Percentiles rank a stretch among this genome's conserved stretches.
These are phyloP conservation scores for Cryphonectria japonica DNA, from an alignment of 2,329 filamentous ascomycete genomes.

Conservation along the genomic window DNA sequence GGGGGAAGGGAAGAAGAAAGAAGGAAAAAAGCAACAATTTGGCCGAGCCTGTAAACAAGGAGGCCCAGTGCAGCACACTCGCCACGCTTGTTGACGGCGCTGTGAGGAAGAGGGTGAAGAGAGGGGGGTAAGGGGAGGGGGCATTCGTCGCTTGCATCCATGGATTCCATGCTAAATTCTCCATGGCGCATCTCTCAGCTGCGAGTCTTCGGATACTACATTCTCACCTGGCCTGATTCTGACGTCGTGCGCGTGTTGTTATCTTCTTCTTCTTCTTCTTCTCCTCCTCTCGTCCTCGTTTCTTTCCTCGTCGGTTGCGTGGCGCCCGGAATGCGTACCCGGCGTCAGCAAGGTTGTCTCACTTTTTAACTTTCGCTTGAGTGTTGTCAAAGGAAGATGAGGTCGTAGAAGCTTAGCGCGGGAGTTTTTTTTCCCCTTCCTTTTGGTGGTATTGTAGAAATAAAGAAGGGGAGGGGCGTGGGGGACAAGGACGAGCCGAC, in stretches of 20 bases:
- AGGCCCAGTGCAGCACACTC: too few relatives aligned
- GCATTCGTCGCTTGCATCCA: background rate
- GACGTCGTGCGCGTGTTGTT: background rate
- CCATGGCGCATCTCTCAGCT: background rate
- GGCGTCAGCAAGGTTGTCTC: background rate
- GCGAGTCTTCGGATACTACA: background rate
- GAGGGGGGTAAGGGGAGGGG: too few relatives aligned
- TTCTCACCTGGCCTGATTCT: background rate
- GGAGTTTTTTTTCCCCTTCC: too few relatives aligned
- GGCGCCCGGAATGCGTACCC: background rate
- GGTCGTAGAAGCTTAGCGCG: background rate
- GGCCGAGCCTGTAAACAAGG: background rate
- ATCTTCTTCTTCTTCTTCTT: background rate
- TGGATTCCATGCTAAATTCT: background rate
- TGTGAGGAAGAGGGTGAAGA: too few relatives aligned
- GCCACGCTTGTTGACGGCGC: too few relatives aligned
- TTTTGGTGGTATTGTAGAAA: background rate
- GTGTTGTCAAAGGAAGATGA: background rate
- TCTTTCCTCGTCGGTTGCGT: background rate
- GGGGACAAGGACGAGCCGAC: background rate
- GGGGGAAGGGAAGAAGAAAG: too few relatives aligned
- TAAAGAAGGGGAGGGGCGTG: background rate
- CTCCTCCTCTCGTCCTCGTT: too few relatives aligned
- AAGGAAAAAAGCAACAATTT: background rate
- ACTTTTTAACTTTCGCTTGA: background rate